Evolutionary conservation across 176 grass and related monocot species (phyloP).

Genomic region (Areca catechu): DNA sequence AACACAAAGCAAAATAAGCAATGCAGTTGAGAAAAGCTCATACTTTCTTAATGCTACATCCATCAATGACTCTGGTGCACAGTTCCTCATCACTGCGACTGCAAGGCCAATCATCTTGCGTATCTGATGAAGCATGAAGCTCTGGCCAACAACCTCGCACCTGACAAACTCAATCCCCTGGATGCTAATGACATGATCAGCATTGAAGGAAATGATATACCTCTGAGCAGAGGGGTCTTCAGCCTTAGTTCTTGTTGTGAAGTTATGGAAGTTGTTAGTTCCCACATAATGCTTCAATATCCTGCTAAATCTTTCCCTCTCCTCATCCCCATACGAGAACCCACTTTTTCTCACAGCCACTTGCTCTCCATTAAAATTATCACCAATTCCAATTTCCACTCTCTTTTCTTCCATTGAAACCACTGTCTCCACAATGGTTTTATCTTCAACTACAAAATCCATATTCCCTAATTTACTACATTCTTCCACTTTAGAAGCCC

Average conservation of each 20-base stretch:
- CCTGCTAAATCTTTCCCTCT: conserved; percentile 39
- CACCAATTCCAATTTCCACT: conserved; percentile 11
- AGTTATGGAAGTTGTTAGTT: conserved; percentile 95
- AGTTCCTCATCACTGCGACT: conserved; percentile 82
- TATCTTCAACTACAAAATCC: conserved; percentile 1
- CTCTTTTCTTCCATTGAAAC: conserved; percentile 10
- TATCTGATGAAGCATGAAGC: conserved; percentile 98
- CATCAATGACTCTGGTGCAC: conserved; percentile 60
- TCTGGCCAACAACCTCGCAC: conserved; percentile 89
- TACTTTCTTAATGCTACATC: conserved; percentile 76
- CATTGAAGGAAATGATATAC: conserved; percentile 82
- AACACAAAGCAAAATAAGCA: not conserved
- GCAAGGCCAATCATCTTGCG: conserved; percentile 83
- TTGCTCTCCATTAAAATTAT: conserved; percentile 29
- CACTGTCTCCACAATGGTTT: not conserved
- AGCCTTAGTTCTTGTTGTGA: conserved; percentile 91
- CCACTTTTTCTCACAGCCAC: conserved; percentile 10
- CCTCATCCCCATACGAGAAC: conserved; percentile 54
- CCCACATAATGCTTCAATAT: conserved; percentile 43
- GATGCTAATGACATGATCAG: conserved; percentile 49
- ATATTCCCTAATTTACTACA: not conserved
- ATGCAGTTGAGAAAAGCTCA: conserved; percentile 9
- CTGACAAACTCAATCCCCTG: conserved; percentile 68
- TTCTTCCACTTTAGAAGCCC: not conserved
- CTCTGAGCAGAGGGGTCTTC: conserved; percentile 88